Evolutionary conservation across 768 basidiomycete genomes (phyloP), one percentile per base, ranked within the genome.

Genomic region (Tulasnella sp.): DNA sequence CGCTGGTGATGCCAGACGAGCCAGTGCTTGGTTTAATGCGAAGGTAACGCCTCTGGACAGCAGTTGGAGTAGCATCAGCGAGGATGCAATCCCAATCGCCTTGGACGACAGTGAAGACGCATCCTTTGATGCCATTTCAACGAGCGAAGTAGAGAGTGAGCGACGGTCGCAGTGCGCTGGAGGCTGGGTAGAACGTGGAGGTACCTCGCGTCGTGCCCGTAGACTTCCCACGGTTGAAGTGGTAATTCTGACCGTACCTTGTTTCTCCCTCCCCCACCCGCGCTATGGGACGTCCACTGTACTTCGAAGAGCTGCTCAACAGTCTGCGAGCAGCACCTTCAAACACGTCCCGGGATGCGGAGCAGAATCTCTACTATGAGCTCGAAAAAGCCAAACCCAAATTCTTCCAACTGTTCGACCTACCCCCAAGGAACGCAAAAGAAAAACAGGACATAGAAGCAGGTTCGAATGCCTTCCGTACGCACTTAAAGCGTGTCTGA

Each of bases 1-100:
- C 39, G 86, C 86, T 0, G 95, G 95, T 0, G 93, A 89, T 1
- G 90, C 89, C 35, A 95, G 83, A 0, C 94, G 88, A 44, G 98
- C 83, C 14, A 98, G 84, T 0, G 87, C 86, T 79, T 97, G 95
- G 80, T 98, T 98, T 32, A 99, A 84, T 5, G 84, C 78, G 79
- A 97, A 99, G 0, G 97, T 98, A 77, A 95, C 84, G 3, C 90
- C 76, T 0, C 97, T 86, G 67, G 95, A 92, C 71, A 90, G 82
- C 37, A 97, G 83, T 77, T 98, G 97, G 19, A 98, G 87, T 36
- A 87, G 86, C 75, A 99, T 89, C 37, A 99, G 86, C 34, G 90
- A 90, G 16, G 84, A 82, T 16, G 82, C 83, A 6, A 85, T 83
- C 6, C 82, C 77, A 1, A 88, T 83, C 0, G 85, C 81, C 16